Conservation (phyloP, 805 yeast species). For the Ogataea pilisensis region DNA sequence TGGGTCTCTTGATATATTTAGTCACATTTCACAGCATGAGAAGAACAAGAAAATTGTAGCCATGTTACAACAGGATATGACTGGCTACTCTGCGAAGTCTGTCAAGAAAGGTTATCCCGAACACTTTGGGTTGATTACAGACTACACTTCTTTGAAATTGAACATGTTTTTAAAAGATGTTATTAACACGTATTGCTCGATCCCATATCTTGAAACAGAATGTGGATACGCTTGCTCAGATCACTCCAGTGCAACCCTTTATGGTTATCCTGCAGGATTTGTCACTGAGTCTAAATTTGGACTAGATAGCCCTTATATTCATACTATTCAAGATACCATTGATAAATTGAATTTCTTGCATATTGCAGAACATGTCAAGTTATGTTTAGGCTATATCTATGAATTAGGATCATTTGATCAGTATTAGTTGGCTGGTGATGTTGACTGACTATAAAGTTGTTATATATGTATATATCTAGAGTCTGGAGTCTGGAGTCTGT, state of each 20-base stretch:
- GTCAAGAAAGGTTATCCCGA: slow-evolving; percentile 49
- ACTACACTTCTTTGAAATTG: slow-evolving; percentile 54
- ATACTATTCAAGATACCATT: slow-evolving; percentile 72
- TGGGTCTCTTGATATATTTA: slow-evolving; percentile 79
- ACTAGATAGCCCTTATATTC: slow-evolving; percentile 65
- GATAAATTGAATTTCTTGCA: slow-evolving; percentile 77
- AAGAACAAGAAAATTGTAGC: slow-evolving; percentile 57
- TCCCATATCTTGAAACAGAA: slow-evolving; percentile 66
- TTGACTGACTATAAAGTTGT: no score
- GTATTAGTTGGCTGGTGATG: no score
- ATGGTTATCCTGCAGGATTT: slow-evolving; percentile 82
- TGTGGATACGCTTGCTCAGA: slow-evolving; percentile 96
- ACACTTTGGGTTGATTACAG: slow-evolving; percentile 77
- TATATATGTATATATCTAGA: no score
- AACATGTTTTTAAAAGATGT: slow-evolving; percentile 59
- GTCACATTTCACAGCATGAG: slow-evolving; percentile 37
- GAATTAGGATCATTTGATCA: slow-evolving; percentile 47
- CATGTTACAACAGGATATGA: slow-evolving; percentile 94
- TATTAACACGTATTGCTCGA: slow-evolving; percentile 57
- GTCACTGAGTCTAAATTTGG: slow-evolving; percentile 74
- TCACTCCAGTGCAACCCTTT: slow-evolving; percentile 79
- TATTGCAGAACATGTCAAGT: slow-evolving; percentile 73
- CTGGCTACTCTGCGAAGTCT: slow-evolving; percentile 64
- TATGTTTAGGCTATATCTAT: slow-evolving; percentile 66
- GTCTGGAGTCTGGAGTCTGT: no score